Percentiles rank a stretch among this genome's conserved stretches.
Conservation (phyloP, 2,329 filamentous ascomycete species). For the Diaporthe humulicola region DNA sequence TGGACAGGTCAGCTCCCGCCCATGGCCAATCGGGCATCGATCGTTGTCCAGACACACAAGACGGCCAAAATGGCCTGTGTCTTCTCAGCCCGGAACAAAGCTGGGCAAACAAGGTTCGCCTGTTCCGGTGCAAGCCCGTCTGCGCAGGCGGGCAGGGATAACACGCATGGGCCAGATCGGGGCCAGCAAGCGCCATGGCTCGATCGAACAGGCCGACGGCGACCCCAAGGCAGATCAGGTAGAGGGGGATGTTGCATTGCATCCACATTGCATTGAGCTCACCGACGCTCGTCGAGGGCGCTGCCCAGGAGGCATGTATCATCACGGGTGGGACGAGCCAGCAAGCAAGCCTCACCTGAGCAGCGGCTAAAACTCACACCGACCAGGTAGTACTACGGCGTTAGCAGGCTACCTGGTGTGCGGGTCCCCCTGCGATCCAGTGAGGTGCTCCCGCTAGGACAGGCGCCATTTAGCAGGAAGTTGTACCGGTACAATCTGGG, state of each 20-base stretch:
- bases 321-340: constrained; percentile 7
- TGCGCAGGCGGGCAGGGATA: not conserved
- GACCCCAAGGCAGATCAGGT: constrained; percentile 10
- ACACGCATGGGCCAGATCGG: constrained; percentile 22
- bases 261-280: constrained; percentile 7
- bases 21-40: too few species aligned
- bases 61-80: not conserved
- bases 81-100: not conserved
- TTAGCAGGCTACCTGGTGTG: not conserved
- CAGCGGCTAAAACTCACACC: not conserved
- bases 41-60: not conserved
- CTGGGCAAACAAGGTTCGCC: not conserved
- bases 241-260: constrained; percentile 29
- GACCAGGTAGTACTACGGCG: not conserved
- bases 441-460: not conserved
- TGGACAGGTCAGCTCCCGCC: too few species aligned
- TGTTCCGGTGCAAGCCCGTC: not conserved
- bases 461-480: not conserved
- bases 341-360: not conserved
- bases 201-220: not conserved
- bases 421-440: constrained; percentile 7
- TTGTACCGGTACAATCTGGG: constrained; percentile 7
- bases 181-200: constrained; percentile 7
- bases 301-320: not conserved
- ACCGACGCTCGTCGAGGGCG: not conserved